phyloP scores from a whole-genome alignment of 2,329 filamentous ascomycete species.

The Colletotrichum musicola region DNA sequence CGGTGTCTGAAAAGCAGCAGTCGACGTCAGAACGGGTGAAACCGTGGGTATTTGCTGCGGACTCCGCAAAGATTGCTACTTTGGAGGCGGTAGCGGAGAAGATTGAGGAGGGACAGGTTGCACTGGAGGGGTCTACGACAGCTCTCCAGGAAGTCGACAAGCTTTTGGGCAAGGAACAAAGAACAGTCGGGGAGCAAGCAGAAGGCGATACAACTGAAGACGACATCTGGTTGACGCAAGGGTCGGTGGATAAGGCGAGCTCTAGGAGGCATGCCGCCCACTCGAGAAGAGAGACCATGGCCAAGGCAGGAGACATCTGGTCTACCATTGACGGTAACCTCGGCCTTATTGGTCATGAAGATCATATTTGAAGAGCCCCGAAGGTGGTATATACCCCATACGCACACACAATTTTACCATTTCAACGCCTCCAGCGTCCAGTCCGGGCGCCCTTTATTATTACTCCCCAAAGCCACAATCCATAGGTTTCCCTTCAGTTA shows the following conservation, averaged over 20 bases:
- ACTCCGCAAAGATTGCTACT: slow-evolving; percentile 70
- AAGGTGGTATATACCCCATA: slow-evolving; percentile 26
- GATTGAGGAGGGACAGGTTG: slow-evolving; percentile 69
- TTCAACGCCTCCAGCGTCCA: slow-evolving; percentile 27
- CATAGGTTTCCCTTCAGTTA: slow-evolving; percentile 1
- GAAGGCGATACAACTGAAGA: slow-evolving; percentile 45
- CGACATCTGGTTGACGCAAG: slow-evolving; percentile 54
- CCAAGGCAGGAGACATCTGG: slow-evolving; percentile 60
- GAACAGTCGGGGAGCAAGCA: slow-evolving; percentile 42
- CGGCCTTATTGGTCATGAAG: slow-evolving; percentile 61
- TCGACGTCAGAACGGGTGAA: slow-evolving; percentile 60
- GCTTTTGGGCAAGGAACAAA: slow-evolving; percentile 56
- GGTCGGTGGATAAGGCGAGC: slow-evolving; percentile 44
- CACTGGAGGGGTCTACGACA: slow-evolving; percentile 65
- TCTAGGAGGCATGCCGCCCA: slow-evolving; percentile 42
- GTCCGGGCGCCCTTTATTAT: slow-evolving; percentile 25
- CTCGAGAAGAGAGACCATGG: slow-evolving; percentile 40
- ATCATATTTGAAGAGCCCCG: slow-evolving; percentile 34
- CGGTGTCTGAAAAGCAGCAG: slow-evolving; percentile 51
- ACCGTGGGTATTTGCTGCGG: slow-evolving; percentile 71
- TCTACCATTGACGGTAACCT: slow-evolving; percentile 65
- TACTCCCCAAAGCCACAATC: slow-evolving; percentile 4
- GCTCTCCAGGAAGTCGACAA: slow-evolving; percentile 62
- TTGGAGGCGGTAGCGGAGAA: slow-evolving; percentile 70
- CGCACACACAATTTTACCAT: slow-evolving; percentile 20